Evolutionary conservation across 2,329 filamentous ascomycete genomes (phyloP).

Genomic region (Phoma sp.): DNA sequence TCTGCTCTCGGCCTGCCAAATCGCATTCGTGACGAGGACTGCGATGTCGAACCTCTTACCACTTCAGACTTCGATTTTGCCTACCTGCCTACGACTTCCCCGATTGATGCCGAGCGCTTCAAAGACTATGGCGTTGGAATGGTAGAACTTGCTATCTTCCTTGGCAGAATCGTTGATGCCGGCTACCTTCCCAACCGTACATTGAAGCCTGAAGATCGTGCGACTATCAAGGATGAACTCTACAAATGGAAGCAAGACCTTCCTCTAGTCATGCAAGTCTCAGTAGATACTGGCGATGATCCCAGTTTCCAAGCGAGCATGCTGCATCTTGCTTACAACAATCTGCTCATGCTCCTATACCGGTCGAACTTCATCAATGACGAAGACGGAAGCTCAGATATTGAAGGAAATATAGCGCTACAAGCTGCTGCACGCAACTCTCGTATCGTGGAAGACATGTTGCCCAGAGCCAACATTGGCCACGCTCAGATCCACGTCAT

Average conservation of each 20-base stretch:
- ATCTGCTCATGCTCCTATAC: conserved; percentile 57
- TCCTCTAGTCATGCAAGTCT: conserved; percentile 46
- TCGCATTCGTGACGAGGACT: conserved; percentile 59
- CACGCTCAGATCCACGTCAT: conserved; percentile 58
- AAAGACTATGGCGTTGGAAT: conserved; percentile 50
- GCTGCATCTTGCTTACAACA: conserved; percentile 58
- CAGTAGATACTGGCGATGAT: conserved; percentile 37
- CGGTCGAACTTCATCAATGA: conserved; percentile 53
- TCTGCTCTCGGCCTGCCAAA: conserved; percentile 57
- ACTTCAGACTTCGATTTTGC: conserved; percentile 49
- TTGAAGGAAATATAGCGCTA: conserved; percentile 52
- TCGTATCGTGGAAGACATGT: conserved; percentile 58
- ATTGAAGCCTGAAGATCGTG: conserved; percentile 25
- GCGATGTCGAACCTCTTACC: conserved; percentile 53
- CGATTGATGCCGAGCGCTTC: conserved; percentile 41
- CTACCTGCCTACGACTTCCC: conserved; percentile 30
- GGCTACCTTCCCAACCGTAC: conserved; percentile 40
- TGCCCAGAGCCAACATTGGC: conserved; percentile 53
- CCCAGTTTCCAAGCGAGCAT: conserved; percentile 49
- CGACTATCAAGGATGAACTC: conserved; percentile 43
- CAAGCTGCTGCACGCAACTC: conserved; percentile 57
- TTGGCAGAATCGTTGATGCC: conserved; percentile 50
- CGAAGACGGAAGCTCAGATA: conserved; percentile 40
- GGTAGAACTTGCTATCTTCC: conserved; percentile 48
- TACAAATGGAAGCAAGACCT: conserved; percentile 51